Percentiles rank a stretch among this genome's conserved stretches.
Conservation (phyloP, 169 alveolate genomes). For the Amoebophrya sp. region DNA sequence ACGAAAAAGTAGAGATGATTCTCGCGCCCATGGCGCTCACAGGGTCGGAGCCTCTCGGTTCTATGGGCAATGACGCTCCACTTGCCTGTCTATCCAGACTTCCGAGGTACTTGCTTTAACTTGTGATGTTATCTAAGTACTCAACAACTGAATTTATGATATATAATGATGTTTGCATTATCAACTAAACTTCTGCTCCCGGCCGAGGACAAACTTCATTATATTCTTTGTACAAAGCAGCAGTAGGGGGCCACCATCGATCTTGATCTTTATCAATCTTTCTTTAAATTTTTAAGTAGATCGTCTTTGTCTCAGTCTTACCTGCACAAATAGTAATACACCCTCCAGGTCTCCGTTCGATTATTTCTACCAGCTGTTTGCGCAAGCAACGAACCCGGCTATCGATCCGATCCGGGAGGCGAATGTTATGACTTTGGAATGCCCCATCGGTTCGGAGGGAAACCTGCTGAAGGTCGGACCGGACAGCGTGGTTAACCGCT, state of each 20-base stretch:
- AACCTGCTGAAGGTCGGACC: slow-evolving; percentile 45
- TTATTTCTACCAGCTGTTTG: slow-evolving; percentile 60
- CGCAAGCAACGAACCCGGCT: slow-evolving; percentile 66
- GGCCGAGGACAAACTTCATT: too few relatives aligned
- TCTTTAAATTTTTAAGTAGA: too few relatives aligned
- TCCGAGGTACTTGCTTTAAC: background rate
- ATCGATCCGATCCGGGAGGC: slow-evolving; percentile 65
- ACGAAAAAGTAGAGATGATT: slow-evolving; percentile 49
- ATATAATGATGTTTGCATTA: slow-evolving; percentile 50
- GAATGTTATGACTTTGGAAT: slow-evolving; percentile 58
- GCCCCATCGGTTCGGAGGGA: slow-evolving; percentile 61
- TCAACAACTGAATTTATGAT: slow-evolving; percentile 43
- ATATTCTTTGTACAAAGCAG: too few relatives aligned
- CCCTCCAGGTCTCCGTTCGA: slow-evolving; percentile 54
- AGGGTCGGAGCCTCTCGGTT: slow-evolving; percentile 48
- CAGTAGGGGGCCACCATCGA: too few relatives aligned
- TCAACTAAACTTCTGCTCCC: too few relatives aligned
- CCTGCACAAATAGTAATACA: slow-evolving; percentile 36
- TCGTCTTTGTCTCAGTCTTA: too few relatives aligned
- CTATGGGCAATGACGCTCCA: slow-evolving; percentile 52
- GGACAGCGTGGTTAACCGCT: slow-evolving; percentile 36
- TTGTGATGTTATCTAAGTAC: slow-evolving; percentile 39
- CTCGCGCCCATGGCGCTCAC: slow-evolving; percentile 49
- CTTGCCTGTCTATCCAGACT: slow-evolving; percentile 49
- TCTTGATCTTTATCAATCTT: too few relatives aligned